These are phyloP conservation scores for Chalara sp. DNA, from an alignment of 2,329 filamentous ascomycete species.

Conservation along the genomic window DNA sequence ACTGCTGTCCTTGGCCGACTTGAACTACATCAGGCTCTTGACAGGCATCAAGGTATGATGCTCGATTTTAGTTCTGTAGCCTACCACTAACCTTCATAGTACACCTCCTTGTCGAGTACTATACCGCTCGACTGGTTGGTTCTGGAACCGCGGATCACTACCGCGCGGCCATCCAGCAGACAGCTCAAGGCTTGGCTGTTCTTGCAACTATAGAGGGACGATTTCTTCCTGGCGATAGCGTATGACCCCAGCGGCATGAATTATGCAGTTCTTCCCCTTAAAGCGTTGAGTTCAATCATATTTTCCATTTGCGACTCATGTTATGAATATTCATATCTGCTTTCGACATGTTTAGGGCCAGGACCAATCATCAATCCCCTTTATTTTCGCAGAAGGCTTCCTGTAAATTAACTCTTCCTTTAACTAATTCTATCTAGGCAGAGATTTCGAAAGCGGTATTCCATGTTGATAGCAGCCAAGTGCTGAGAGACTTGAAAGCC, in stretches of 20 bases:
- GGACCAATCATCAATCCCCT: too few species aligned
- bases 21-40: background rate
- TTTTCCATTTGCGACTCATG: too few species aligned
- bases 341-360: too few species aligned
- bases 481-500: conserved; percentile 13
- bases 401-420: background rate
- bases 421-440: background rate
- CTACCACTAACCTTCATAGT: background rate
- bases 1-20: background rate
- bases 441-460: background rate
- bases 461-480: background rate
- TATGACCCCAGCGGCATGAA: conserved; percentile 4
- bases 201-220: conserved; percentile 8
- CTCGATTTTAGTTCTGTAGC: too few species aligned
- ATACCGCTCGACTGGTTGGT: conserved; percentile 8
- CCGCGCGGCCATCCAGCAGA: conserved; percentile 16
- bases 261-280: background rate
- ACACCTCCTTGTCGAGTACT: conserved; percentile 4
- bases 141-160: conserved; percentile 7
- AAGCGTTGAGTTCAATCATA: background rate
- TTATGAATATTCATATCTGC: too few species aligned
- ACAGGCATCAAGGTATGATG: background rate
- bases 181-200: conserved; percentile 7
- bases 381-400: background rate
- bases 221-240: conserved; percentile 13